Conservation (phyloP, 192 early-diverging fungal species). For the Podila minutissima region DNA sequence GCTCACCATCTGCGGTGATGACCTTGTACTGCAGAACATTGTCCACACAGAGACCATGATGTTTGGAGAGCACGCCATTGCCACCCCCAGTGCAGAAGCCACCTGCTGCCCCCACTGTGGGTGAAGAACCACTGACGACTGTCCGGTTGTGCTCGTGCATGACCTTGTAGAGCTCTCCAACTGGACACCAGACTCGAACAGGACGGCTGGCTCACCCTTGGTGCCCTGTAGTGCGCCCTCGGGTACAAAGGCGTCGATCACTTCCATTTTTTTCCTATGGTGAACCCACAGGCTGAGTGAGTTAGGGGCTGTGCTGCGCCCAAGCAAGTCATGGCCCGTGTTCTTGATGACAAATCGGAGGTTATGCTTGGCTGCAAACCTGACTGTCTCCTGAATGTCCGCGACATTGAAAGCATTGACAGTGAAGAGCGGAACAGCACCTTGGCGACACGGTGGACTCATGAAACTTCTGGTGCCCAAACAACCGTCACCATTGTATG, state of each 20-base stretch:
- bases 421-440: constrained; percentile 43
- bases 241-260: constrained; percentile 36
- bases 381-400: constrained; percentile 42
- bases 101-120: constrained; percentile 56
- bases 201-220: constrained; percentile 13
- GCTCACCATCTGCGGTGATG: constrained; percentile 59
- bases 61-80: constrained; percentile 55
- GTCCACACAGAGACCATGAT: constrained; percentile 61
- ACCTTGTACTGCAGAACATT: constrained; percentile 61
- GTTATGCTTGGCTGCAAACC: constrained; percentile 52
- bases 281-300: constrained; percentile 60
- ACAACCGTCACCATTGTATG: constrained; percentile 10
- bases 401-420: constrained; percentile 29
- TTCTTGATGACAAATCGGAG: constrained; percentile 65
- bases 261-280: constrained; percentile 49
- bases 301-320: constrained; percentile 54
- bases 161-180: constrained; percentile 42
- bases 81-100: constrained; percentile 58
- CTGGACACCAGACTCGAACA: constrained; percentile 56
- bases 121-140: constrained; percentile 39
- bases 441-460: constrained; percentile 37
- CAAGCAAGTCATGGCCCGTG: constrained; percentile 62
- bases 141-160: constrained; percentile 40
- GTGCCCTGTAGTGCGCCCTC: constrained; percentile 12
- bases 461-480: constrained; percentile 15